A percentile compares a stretch with the other conserved stretches of the same genome.
Conservation (phyloP, 202 grass and related monocot species). For the Schoenoplectus triqueter region DNA sequence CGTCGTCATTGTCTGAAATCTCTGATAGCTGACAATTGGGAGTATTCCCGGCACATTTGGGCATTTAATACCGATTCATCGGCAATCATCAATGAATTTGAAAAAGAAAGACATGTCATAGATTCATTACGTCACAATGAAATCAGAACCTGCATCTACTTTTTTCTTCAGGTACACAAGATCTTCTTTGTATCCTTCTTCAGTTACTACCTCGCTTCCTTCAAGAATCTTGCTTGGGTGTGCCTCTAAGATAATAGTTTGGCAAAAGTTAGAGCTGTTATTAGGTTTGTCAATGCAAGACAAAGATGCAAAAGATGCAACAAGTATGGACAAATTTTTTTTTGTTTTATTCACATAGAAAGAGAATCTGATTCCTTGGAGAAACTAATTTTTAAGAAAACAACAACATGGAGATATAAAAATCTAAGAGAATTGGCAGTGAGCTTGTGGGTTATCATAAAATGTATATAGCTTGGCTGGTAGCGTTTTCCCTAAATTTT, state of each 20-base stretch:
- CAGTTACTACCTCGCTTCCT: constrained; percentile 39
- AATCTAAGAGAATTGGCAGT: not conserved
- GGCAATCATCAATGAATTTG: constrained; percentile 42
- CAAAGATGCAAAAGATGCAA: not conserved
- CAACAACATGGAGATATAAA: constrained; percentile 6
- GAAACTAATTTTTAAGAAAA: constrained; percentile 19
- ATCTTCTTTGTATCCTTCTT: constrained; percentile 45
- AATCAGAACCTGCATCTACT: constrained; percentile 42
- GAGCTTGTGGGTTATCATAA: constrained; percentile 7
- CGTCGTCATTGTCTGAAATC: constrained; percentile 45
- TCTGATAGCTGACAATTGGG: constrained; percentile 42
- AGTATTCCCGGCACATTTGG: constrained; percentile 45
- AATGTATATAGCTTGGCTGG: constrained; percentile 28
- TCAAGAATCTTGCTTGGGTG: constrained; percentile 43
- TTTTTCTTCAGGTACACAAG: constrained; percentile 44
- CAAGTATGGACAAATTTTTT: not conserved
- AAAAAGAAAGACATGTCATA: constrained; percentile 39
- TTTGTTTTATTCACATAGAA: constrained; percentile 29
- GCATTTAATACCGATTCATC: constrained; percentile 38
- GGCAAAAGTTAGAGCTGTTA: not conserved
- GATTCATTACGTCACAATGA: constrained; percentile 45
- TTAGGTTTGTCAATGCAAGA: constrained; percentile 17
- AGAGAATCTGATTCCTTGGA: constrained; percentile 31
- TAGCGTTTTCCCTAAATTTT: not conserved
- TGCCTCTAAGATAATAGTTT: constrained; percentile 36